Percentiles rank a stretch among this genome's conserved stretches.
phyloP scores from a whole-genome alignment of 495 filamentous ascomycete species.

The Podospora appendiculata region DNA sequence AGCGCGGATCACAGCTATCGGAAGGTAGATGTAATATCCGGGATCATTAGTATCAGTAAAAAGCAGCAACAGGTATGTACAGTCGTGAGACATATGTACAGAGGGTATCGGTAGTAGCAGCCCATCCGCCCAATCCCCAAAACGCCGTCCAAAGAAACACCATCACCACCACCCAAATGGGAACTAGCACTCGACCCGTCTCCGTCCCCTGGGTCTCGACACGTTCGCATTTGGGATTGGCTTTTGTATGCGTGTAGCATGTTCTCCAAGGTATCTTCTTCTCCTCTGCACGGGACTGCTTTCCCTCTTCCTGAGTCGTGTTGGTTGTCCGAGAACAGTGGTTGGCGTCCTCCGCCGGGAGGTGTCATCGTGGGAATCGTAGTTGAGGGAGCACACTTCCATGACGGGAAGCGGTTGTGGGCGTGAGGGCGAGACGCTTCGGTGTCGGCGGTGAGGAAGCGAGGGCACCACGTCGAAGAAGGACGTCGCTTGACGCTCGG shows the following conservation, averaged over 20 bases:
- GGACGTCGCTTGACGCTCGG: slow-evolving; percentile 18
- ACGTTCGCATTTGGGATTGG: slow-evolving; percentile 23
- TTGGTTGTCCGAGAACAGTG: too few relatives aligned
- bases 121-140: slow-evolving; percentile 16
- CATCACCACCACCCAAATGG: not conserved
- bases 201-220: slow-evolving; percentile 26
- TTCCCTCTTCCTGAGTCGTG: slow-evolving; percentile 14
- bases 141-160: slow-evolving; percentile 1
- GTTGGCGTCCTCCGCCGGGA: too few relatives aligned
- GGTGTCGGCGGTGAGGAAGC: slow-evolving; percentile 17
- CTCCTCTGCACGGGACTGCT: slow-evolving; percentile 19
- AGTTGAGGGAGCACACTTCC: too few relatives aligned
- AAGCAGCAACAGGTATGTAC: too few relatives aligned
- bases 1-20: too few relatives aligned
- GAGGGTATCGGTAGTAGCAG: slow-evolving; percentile 20
- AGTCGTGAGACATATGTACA: slow-evolving; percentile 15
- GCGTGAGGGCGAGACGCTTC: slow-evolving; percentile 24
- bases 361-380: too few relatives aligned
- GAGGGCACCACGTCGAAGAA: slow-evolving; percentile 22
- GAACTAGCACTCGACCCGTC: slow-evolving; percentile 16
- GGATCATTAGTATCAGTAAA: too few relatives aligned
- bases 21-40: too few relatives aligned
- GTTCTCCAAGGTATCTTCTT: slow-evolving; percentile 28
- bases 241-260: slow-evolving; percentile 32
- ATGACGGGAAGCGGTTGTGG: slow-evolving; percentile 12